phyloP scores from a whole-genome alignment of 2,329 filamentous ascomycete genomes.

The Chaetomiaceae sp. region DNA sequence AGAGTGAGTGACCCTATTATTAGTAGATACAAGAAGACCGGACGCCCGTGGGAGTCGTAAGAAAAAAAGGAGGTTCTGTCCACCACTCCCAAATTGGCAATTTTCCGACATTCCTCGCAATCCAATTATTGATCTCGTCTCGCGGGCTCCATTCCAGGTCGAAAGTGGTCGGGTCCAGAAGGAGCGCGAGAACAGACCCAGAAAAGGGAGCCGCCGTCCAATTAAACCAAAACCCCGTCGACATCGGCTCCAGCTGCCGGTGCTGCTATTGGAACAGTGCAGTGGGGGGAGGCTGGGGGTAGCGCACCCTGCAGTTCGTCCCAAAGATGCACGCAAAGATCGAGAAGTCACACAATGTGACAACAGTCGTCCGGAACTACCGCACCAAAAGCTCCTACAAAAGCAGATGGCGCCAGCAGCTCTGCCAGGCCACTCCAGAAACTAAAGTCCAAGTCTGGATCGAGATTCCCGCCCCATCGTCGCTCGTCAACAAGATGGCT shows the following conservation, averaged over 20 bases:
- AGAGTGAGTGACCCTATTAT: no score
- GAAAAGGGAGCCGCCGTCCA: background rate
- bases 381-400: constrained; percentile 7
- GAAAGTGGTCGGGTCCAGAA: constrained; percentile 1
- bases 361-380: constrained; percentile 4
- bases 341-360: constrained; percentile 10
- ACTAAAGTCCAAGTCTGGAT: constrained; percentile 21
- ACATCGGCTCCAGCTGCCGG: constrained; percentile 9
- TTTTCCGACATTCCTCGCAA: background rate
- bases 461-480: constrained; percentile 37
- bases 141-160: background rate
- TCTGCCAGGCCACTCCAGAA: constrained; percentile 10
- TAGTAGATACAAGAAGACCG: background rate
- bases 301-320: background rate
- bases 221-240: constrained; percentile 13
- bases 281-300: constrained; percentile 3
- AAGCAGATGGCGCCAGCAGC: constrained; percentile 17
- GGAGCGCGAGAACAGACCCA: background rate
- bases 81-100: background rate
- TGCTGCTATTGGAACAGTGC: constrained; percentile 13
- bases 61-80: background rate
- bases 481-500: constrained; percentile 55
- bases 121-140: constrained; percentile 1
- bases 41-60: background rate
- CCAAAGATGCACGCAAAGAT: constrained; percentile 5